Evolutionary conservation across 164 flowering plant species (phyloP).

Genomic region (Macadamia tetraphylla): DNA sequence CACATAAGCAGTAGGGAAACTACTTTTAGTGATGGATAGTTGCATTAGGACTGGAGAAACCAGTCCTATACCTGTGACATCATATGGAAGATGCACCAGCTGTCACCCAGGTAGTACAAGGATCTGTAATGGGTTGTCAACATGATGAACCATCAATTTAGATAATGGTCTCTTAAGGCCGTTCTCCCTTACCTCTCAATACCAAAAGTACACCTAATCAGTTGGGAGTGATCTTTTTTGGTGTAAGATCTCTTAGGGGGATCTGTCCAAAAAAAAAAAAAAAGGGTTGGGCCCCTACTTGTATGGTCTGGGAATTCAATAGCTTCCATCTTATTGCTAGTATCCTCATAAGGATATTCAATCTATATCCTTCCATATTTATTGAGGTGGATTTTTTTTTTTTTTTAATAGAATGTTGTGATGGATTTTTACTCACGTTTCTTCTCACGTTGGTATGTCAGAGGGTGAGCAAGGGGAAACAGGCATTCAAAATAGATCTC

Average conservation of each 20-base stretch:
- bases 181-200: not conserved
- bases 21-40: not conserved
- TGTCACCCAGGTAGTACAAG: not conserved
- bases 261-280: not conserved
- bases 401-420: not conserved
- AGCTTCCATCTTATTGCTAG: slow-evolving; percentile 3
- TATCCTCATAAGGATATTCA: not conserved
- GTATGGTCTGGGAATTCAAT: not conserved
- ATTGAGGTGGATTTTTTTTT: not conserved
- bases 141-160: not conserved
- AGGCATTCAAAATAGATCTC: slow-evolving; percentile 52
- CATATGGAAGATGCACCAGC: not conserved
- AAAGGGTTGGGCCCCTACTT: not conserved
- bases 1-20: not conserved
- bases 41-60: not conserved
- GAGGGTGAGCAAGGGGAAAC: slow-evolving; percentile 73
- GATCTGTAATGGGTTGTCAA: not conserved
- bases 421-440: not conserved
- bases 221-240: not conserved
- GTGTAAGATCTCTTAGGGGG: not conserved
- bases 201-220: not conserved
- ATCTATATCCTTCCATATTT: not conserved
- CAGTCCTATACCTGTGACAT: not conserved
- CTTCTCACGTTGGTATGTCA: slow-evolving; percentile 11
- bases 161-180: not conserved